Evolutionary conservation across 306 rosid species (phyloP).

Genomic region (Castanea sativa): DNA sequence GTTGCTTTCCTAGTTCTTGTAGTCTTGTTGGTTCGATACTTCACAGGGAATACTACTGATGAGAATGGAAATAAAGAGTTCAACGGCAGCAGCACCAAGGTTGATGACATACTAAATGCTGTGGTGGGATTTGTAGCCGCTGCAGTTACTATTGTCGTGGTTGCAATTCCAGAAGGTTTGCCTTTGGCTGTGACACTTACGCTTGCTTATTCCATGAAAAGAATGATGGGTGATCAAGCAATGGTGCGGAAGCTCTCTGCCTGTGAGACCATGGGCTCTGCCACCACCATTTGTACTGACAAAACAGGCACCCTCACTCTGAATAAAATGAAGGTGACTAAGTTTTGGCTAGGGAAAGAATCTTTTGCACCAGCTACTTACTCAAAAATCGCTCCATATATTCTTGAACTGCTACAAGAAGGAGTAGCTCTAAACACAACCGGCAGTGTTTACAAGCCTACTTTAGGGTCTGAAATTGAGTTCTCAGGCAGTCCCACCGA

Average conservation of each 20-base stretch:
- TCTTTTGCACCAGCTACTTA: background rate
- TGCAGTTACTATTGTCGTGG: conserved; percentile 41
- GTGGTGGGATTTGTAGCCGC: conserved; percentile 25
- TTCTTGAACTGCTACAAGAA: conserved; percentile 26
- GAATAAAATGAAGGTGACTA: conserved; percentile 42
- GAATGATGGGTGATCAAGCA: conserved; percentile 44
- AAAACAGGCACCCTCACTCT: conserved; percentile 42
- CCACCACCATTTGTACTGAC: conserved; percentile 39
- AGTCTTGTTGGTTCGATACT: conserved; percentile 22
- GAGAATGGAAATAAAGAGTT: conserved; percentile 23
- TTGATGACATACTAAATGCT: conserved; percentile 20
- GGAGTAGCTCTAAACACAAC: conserved; percentile 45
- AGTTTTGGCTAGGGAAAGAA: conserved; percentile 33
- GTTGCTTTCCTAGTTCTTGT: conserved; percentile 31
- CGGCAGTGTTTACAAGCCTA: conserved; percentile 34
- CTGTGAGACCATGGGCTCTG: conserved; percentile 44
- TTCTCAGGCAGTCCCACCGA: conserved; percentile 46
- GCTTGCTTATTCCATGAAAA: conserved; percentile 51
- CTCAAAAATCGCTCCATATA: conserved; percentile 5
- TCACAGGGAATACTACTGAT: conserved; percentile 22
- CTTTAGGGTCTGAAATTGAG: conserved; percentile 18
- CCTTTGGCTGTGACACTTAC: conserved; percentile 38
- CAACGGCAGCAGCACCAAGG: conserved; percentile 7
- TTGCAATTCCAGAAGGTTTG: conserved; percentile 52
- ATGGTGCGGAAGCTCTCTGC: conserved; percentile 46